Conservation (phyloP, 2,329 filamentous ascomycete genomes). For the Fusarium begoniae region DNA sequence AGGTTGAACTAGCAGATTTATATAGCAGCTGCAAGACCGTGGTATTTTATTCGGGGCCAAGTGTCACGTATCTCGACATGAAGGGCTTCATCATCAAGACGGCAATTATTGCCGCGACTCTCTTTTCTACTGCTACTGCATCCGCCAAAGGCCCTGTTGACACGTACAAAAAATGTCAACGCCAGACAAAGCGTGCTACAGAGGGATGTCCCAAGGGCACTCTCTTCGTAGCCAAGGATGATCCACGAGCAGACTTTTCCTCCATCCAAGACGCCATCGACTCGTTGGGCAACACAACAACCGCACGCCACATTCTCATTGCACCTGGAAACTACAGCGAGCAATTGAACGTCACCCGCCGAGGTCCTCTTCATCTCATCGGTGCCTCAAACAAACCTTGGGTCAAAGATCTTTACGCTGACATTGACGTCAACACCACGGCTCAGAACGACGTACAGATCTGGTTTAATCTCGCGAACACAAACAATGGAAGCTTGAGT, state of each 20-base stretch:
- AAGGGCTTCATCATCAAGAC: constrained; percentile 2
- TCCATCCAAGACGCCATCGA: constrained; percentile 54
- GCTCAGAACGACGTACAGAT: constrained; percentile 61
- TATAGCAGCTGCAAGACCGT: background rate
- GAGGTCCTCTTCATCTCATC: constrained; percentile 67
- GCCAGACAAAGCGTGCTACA: constrained; percentile 20
- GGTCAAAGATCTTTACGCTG: constrained; percentile 47
- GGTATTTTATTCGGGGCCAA: background rate
- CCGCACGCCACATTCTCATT: constrained; percentile 60
- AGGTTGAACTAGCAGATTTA: background rate
- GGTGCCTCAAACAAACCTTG: constrained; percentile 61
- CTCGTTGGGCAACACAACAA: constrained; percentile 47
- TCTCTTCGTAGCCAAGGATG: constrained; percentile 52
- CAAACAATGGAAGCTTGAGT: constrained; percentile 51
- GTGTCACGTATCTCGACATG: background rate
- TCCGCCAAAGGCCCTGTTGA: constrained; percentile 12
- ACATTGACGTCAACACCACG: constrained; percentile 54
- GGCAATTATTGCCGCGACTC: background rate
- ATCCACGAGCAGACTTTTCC: constrained; percentile 48
- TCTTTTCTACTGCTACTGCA: background rate
- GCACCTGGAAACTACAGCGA: constrained; percentile 69
- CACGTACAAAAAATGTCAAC: constrained; percentile 35
- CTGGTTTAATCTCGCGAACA: constrained; percentile 64
- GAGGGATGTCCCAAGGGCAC: constrained; percentile 52
- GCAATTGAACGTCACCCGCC: constrained; percentile 71